Evolutionary conservation across 345 rosid genomes (phyloP).

Genomic region (Eucalyptus marginata): DNA sequence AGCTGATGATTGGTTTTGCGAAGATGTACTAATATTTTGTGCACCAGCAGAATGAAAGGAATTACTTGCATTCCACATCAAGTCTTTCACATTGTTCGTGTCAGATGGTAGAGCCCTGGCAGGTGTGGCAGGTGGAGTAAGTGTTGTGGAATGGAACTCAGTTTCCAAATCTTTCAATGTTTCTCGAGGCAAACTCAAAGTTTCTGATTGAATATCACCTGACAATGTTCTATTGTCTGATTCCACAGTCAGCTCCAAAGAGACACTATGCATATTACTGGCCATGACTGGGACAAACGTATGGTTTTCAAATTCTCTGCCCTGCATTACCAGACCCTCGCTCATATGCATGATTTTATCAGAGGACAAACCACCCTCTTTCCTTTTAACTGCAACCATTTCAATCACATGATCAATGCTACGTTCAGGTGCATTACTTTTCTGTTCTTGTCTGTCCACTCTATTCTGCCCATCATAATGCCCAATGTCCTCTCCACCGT

Average conservation of each 20-base stretch:
- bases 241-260: constrained; percentile 5
- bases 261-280: neutral
- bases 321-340: neutral
- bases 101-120: neutral
- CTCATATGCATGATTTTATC: neutral
- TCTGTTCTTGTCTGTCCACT: neutral
- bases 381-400: constrained; percentile 7
- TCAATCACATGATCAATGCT: neutral
- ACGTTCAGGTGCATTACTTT: neutral
- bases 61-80: constrained; percentile 11
- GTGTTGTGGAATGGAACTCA: neutral
- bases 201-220: neutral
- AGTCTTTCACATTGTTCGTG: neutral
- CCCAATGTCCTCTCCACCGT: neutral
- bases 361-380: neutral
- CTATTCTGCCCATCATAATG: neutral
- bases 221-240: neutral
- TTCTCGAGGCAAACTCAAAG: neutral
- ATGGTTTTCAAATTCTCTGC: neutral
- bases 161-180: neutral
- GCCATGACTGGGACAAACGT: neutral
- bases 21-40: neutral
- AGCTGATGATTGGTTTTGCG: constrained; percentile 7
- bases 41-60: neutral
- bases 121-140: neutral